Conservation (phyloP, 2,329 filamentous ascomycete genomes). For the Phoma sp. region DNA sequence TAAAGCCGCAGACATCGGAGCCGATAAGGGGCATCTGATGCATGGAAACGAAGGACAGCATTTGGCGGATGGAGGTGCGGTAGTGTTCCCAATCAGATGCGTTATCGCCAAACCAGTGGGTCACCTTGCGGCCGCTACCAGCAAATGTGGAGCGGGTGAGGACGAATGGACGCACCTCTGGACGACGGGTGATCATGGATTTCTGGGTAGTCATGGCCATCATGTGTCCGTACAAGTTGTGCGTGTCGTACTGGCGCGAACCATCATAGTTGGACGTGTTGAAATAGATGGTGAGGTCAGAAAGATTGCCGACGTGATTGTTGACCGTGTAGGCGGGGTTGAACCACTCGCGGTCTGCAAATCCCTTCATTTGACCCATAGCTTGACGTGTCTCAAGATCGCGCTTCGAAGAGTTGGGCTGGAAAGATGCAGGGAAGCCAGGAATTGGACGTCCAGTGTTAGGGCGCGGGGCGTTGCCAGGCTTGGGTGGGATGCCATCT, state of each 20-base stretch:
- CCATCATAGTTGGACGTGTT: conserved; percentile 74
- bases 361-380: conserved; percentile 60
- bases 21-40: conserved; percentile 59
- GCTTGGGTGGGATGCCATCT: conserved; percentile 64
- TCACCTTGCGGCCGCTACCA: conserved; percentile 68
- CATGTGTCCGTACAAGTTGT: conserved; percentile 79
- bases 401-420: conserved; percentile 56
- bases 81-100: conserved; percentile 55
- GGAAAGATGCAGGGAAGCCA: conserved; percentile 73
- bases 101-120: conserved; percentile 69
- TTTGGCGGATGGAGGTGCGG: conserved; percentile 50
- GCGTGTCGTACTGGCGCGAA: conserved; percentile 74
- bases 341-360: conserved; percentile 69
- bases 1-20: conserved; percentile 79
- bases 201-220: conserved; percentile 72
- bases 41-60: conserved; percentile 56
- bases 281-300: conserved; percentile 65
- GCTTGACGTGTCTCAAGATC: conserved; percentile 24
- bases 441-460: conserved; percentile 69
- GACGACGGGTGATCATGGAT: conserved; percentile 72
- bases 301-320: conserved; percentile 62
- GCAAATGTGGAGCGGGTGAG: conserved; percentile 81
- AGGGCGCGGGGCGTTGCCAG: conserved; percentile 61
- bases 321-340: conserved; percentile 70
- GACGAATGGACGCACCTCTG: conserved; percentile 70